phyloP scores from a whole-genome alignment of 495 filamentous ascomycete species.

The Xylaria castorea region DNA sequence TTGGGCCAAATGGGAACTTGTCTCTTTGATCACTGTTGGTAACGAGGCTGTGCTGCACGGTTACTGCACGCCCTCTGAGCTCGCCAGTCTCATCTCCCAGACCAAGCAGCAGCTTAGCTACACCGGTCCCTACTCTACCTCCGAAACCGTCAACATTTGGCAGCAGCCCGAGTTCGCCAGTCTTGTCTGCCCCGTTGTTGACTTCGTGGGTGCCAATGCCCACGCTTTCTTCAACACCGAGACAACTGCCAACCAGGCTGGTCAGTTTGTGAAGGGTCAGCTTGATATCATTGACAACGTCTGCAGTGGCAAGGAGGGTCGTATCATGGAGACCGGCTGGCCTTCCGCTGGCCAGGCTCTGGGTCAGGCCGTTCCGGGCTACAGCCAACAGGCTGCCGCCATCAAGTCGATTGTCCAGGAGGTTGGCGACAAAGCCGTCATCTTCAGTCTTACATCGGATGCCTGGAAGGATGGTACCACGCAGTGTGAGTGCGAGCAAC shows the following conservation, averaged over 20 bases:
- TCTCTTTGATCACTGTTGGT: slow-evolving; percentile 82
- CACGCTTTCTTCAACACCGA: slow-evolving; percentile 91
- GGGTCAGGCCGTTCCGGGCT: slow-evolving; percentile 73
- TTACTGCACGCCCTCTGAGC: slow-evolving; percentile 63
- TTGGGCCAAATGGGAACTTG: slow-evolving; percentile 78
- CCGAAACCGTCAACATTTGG: slow-evolving; percentile 79
- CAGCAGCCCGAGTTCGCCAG: slow-evolving; percentile 60
- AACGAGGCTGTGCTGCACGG: slow-evolving; percentile 86
- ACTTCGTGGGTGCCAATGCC: slow-evolving; percentile 82
- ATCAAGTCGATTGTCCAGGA: slow-evolving; percentile 66
- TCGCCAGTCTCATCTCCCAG: slow-evolving; percentile 71
- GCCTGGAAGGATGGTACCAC: slow-evolving; percentile 76
- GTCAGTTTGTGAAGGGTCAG: slow-evolving; percentile 72
- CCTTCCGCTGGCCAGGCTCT: slow-evolving; percentile 72
- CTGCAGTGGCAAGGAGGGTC: slow-evolving; percentile 69
- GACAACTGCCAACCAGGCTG: slow-evolving; percentile 67
- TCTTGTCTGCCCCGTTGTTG: slow-evolving; percentile 73
- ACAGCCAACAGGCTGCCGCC: slow-evolving; percentile 70
- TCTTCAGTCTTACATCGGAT: slow-evolving; percentile 85
- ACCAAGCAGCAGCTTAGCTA: slow-evolving; percentile 66
- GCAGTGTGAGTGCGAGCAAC: slow-evolving; percentile 74
- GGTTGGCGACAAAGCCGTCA: slow-evolving; percentile 63
- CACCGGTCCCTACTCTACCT: slow-evolving; percentile 77
- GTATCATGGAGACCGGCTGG: slow-evolving; percentile 93
- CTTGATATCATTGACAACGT: slow-evolving; percentile 66